Conservation (phyloP, 768 basidiomycete species). For the Leucosporidium scottii region DNA sequence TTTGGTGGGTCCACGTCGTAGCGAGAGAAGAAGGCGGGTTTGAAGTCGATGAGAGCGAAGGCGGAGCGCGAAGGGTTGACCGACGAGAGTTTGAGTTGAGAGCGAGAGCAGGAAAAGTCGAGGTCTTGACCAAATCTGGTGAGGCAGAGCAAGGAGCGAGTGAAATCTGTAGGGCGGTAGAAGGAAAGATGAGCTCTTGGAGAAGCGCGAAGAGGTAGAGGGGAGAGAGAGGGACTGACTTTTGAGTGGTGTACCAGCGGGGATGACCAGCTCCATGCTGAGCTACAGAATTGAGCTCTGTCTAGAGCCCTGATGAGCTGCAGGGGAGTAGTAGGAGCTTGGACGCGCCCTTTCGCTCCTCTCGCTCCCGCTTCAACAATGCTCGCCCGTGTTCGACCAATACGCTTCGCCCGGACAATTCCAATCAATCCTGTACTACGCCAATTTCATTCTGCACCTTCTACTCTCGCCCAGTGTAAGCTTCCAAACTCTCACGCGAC, state of each 20-base stretch:
- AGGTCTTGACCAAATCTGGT: constrained; percentile 12
- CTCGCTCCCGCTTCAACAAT: too few relatives aligned
- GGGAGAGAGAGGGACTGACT: constrained; percentile 1
- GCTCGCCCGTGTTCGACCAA: too few relatives aligned
- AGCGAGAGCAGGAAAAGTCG: constrained; percentile 10
- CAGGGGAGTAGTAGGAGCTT: too few relatives aligned
- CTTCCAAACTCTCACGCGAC: background rate
- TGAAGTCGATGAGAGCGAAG: constrained; percentile 21
- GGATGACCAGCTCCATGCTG: constrained; percentile 24
- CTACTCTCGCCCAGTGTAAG: constrained; percentile 14
- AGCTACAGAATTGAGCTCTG: too few relatives aligned
- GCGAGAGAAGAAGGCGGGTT: constrained; percentile 19
- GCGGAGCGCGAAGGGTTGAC: constrained; percentile 27
- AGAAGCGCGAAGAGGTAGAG: background rate
- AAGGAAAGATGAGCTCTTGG: background rate
- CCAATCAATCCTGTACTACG: background rate
- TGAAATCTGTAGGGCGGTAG: constrained; percentile 10
- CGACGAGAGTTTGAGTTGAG: constrained; percentile 17
- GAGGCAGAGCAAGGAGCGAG: constrained; percentile 11
- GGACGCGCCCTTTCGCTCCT: too few relatives aligned
- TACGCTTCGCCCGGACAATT: too few relatives aligned
- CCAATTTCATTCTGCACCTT: background rate
- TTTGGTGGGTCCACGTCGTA: background rate
- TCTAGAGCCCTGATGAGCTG: too few relatives aligned
- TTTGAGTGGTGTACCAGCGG: constrained; percentile 8